Evolutionary conservation across 2,329 filamentous ascomycete genomes (phyloP), one percentile per base, ranked within the genome.

Genomic region (Elsinoe perseae): DNA sequence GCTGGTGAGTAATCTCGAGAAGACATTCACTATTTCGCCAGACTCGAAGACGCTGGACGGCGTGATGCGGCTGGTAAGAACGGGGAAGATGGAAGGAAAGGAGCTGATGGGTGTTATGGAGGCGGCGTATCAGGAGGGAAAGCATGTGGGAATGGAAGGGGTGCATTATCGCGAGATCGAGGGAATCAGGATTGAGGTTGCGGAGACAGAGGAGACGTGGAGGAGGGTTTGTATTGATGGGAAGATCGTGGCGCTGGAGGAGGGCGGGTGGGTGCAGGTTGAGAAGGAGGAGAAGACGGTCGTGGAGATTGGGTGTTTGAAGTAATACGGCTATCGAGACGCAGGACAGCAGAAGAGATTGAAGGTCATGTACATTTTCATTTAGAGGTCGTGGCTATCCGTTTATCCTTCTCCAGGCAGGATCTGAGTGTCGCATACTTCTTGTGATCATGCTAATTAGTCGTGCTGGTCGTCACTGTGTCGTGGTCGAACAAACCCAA

Each of bases 221-320:
- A 78, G 92, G 59, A 82, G 91, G 65, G 80, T 95, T 12, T 97
- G 92, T 68, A 77, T 97, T n/a, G 92, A 97, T 69, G 92, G 92
- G 2, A 89, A 86, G 54, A 95, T 95, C 64, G 81, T 96, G 2
- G 79, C 81, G 58, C 73, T 95, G 0, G 85, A 86, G 18, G 69
- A 76, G 53, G 83, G 79, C 1, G 90, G 90, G 0, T 85, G 81
- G 77, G 80, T 95, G 69, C 80, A 82, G 58, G 78, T 95, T 0
- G 70, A 69, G 60, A 79, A 73, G 64, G 75, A 80, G 21, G 66
- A 69, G 7, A 63, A 64, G 28, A 64, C 64, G 4, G 70, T 75
- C 2, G 55, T 77, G 18, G 71, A 77, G 56, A 54, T 67, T 65
- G 63, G 67, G 57, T 59, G 59, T 54, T 42, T 57, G 58, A 27